phyloP scores from a whole-genome alignment of 306 rosid species.

The Alnus glutinosa region DNA sequence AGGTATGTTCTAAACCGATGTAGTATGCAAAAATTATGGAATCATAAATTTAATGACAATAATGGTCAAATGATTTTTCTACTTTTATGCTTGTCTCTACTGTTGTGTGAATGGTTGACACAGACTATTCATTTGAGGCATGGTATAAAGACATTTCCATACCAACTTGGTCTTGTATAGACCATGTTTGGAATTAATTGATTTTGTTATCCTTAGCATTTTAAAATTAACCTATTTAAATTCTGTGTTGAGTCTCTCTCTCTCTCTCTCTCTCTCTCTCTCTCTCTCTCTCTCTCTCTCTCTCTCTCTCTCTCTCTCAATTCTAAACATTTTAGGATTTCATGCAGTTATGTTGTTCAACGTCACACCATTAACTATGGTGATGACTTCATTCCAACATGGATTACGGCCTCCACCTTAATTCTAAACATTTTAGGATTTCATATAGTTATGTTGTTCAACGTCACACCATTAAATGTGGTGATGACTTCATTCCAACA shows the following conservation, averaged over 20 bases:
- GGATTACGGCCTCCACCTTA: neutral
- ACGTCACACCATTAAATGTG: neutral
- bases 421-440: neutral
- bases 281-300: neutral
- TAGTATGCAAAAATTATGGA: slow-evolving; percentile 6
- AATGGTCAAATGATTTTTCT: slow-evolving; percentile 7
- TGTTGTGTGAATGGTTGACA: neutral
- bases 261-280: neutral
- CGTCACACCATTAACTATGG: neutral
- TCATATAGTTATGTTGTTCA: neutral
- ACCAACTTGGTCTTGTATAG: neutral
- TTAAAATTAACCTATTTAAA: neutral
- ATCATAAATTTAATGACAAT: slow-evolving; percentile 8
- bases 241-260: neutral
- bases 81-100: neutral
- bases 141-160: neutral
- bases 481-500: neutral
- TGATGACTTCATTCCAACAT: slow-evolving; percentile 1
- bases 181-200: neutral
- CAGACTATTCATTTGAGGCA: neutral
- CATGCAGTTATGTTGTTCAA: neutral
- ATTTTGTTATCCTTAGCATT: neutral
- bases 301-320: neutral
- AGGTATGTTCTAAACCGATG: slow-evolving; percentile 49
- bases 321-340: neutral